These are phyloP conservation scores for Fusarium papillatum DNA, from an alignment of 2,329 filamentous ascomycete species.

Conservation along the genomic window DNA sequence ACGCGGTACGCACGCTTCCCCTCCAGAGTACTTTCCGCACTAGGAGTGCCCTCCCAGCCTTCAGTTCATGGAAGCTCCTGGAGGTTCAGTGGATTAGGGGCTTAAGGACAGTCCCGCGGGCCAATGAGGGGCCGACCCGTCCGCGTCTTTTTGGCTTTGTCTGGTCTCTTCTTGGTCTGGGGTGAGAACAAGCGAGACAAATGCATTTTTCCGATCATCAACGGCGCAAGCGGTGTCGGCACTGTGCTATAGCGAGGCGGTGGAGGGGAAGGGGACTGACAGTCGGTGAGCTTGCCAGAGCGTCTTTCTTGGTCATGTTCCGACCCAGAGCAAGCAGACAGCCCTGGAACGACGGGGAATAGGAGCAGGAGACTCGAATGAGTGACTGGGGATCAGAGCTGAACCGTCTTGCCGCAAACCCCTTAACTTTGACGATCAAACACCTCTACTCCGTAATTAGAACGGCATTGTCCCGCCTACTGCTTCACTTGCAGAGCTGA, in stretches of 20 bases:
- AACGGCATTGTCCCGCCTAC: constrained; percentile 30
- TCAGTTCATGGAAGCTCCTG: constrained; percentile 37
- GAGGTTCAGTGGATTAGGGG: constrained; percentile 43
- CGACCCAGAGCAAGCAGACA: neutral
- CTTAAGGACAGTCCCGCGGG: constrained; percentile 35
- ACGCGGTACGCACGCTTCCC: constrained; percentile 12
- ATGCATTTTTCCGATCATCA: constrained; percentile 20
- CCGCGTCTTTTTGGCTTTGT: constrained; percentile 38
- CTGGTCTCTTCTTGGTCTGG: constrained; percentile 31
- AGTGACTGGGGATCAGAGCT: constrained; percentile 4
- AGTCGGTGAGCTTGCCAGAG: constrained; percentile 13
- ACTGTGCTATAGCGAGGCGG: constrained; percentile 31
- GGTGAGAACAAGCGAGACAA: constrained; percentile 38
- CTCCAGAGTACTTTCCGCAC: constrained; percentile 21
- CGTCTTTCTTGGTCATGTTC: neutral
- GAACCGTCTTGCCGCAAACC: constrained; percentile 24
- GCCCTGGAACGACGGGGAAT: neutral
- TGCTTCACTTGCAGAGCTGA: neutral
- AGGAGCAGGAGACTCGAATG: neutral
- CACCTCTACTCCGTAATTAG: constrained; percentile 22
- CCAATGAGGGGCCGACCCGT: constrained; percentile 47
- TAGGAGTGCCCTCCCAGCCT: constrained; percentile 35
- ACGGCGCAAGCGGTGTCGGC: constrained; percentile 26
- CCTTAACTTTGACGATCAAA: constrained; percentile 40
- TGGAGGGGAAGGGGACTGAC: constrained; percentile 1